Evolutionary conservation across 2,329 filamentous ascomycete genomes (phyloP).

Genomic region (Aspergillus tamarii): DNA sequence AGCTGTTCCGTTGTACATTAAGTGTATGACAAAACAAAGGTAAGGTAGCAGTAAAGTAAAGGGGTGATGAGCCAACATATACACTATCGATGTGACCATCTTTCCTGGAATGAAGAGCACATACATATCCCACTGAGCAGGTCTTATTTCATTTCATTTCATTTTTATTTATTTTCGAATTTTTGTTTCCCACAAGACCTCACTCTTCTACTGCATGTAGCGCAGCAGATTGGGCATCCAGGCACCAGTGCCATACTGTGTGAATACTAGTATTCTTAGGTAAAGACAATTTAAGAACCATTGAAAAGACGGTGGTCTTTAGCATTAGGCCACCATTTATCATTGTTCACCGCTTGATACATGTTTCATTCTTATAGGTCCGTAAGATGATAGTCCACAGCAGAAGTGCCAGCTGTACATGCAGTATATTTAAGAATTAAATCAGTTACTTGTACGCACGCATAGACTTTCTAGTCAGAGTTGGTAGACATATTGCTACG

Average conservation of each 20-base stretch:
- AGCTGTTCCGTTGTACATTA: neutral
- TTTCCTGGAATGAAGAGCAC: too few relatives aligned
- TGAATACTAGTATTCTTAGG: neutral
- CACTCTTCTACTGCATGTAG: neutral
- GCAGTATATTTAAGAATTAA: conserved; percentile 1
- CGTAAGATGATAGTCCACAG: conserved; percentile 3
- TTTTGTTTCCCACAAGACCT: neutral
- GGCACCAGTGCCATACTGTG: neutral
- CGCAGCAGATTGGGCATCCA: conserved; percentile 15
- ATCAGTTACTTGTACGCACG: neutral
- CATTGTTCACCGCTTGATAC: conserved; percentile 13
- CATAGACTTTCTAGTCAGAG: neutral
- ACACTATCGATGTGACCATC: neutral
- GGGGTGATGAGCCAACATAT: neutral
- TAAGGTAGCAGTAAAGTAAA: neutral
- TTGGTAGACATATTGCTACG: neutral
- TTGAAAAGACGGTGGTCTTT: conserved; percentile 1
- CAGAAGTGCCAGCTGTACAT: conserved; percentile 18
- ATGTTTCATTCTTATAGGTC: conserved; percentile 24
- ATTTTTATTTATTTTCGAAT: neutral
- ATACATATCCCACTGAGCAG: neutral
- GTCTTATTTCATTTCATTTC: neutral
- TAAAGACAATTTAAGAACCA: neutral
- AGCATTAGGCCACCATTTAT: neutral
- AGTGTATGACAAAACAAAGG: neutral